Evolutionary conservation across 2,329 filamentous ascomycete species (phyloP).

Genomic region (Aspergillus phoenicis): DNA sequence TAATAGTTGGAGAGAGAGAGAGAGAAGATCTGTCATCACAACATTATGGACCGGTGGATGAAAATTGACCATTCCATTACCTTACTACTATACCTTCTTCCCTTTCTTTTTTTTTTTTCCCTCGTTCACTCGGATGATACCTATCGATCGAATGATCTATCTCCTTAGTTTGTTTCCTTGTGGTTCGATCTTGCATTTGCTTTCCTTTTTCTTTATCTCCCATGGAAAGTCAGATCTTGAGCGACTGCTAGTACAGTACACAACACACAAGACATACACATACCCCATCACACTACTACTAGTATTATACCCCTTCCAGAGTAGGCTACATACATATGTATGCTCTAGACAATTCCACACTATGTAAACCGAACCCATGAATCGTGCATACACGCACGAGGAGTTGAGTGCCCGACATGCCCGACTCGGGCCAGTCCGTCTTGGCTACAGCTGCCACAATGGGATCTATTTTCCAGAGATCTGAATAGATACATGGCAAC

Average conservation of each 20-base stretch:
- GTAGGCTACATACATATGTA: no score
- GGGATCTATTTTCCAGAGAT: background rate
- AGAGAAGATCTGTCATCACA: slow-evolving; percentile 8
- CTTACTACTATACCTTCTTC: slow-evolving; percentile 12
- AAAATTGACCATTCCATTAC: slow-evolving; percentile 18
- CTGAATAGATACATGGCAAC: background rate
- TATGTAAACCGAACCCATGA: no score
- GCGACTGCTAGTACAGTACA: background rate
- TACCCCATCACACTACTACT: background rate
- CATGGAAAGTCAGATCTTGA: background rate
- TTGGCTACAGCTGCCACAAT: no score
- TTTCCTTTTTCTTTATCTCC: background rate
- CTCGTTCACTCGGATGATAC: background rate
- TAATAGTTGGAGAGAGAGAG: slow-evolving; percentile 18
- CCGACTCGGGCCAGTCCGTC: no score
- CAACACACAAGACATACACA: background rate
- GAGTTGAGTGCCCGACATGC: no score
- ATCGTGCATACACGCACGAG: no score
- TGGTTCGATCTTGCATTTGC: background rate
- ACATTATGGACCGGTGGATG: slow-evolving; percentile 17
- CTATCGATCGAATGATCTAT: background rate
- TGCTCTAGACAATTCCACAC: no score
- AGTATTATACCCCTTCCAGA: background rate
- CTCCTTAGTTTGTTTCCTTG: background rate
- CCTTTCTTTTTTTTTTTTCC: background rate